A percentile compares a stretch with the other conserved stretches of the same genome.
Evolutionary conservation across 495 filamentous ascomycete genomes (phyloP).

Genomic region (Hypoxylon rickii): DNA sequence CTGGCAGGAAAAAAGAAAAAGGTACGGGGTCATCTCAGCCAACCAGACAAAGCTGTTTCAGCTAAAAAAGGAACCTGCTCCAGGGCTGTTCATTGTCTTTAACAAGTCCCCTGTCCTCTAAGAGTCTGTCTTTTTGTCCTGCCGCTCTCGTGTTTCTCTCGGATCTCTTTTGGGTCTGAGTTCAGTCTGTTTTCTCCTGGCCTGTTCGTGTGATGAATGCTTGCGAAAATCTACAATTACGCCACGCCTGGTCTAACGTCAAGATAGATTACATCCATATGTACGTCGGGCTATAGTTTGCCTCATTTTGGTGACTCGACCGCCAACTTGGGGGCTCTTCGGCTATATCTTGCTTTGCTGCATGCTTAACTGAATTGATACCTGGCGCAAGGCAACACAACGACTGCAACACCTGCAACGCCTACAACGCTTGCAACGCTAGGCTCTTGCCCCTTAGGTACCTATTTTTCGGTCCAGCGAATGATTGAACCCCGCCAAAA

Average conservation of each 20-base stretch:
- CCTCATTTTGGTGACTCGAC: slow-evolving; percentile 17
- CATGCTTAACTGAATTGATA: slow-evolving; percentile 7
- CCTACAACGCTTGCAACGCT: slow-evolving; percentile 3
- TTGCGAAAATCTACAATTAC: slow-evolving; percentile 12
- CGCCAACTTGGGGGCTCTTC: slow-evolving; percentile 17
- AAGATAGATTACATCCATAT: slow-evolving; percentile 1
- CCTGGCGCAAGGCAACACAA: slow-evolving; percentile 25
- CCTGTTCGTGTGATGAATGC: slow-evolving; percentile 25
- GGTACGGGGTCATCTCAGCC: slow-evolving; percentile 25
- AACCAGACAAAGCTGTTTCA: slow-evolving; percentile 25
- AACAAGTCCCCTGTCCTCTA: slow-evolving; percentile 9
- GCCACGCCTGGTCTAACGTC: slow-evolving; percentile 19
- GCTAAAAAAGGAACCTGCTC: slow-evolving; percentile 20
- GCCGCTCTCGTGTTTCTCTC: slow-evolving; percentile 28
- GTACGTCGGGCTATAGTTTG: slow-evolving; percentile 19
- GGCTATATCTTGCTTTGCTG: not conserved
- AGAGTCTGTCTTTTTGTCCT: slow-evolving; percentile 21
- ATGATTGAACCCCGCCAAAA: slow-evolving; percentile 32
- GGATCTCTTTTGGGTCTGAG: slow-evolving; percentile 10
- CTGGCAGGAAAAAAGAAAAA: slow-evolving; percentile 24
- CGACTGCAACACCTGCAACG: not conserved
- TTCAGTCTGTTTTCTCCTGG: too few species aligned
- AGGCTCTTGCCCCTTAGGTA: not conserved
- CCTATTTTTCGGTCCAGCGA: slow-evolving; percentile 7
- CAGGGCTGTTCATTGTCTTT: slow-evolving; percentile 10